Percentiles rank a stretch among this genome's conserved stretches.
These are phyloP conservation scores for Venturiaceae sp. DNA, from an alignment of 2,329 filamentous ascomycete genomes.

Conservation along the genomic window DNA sequence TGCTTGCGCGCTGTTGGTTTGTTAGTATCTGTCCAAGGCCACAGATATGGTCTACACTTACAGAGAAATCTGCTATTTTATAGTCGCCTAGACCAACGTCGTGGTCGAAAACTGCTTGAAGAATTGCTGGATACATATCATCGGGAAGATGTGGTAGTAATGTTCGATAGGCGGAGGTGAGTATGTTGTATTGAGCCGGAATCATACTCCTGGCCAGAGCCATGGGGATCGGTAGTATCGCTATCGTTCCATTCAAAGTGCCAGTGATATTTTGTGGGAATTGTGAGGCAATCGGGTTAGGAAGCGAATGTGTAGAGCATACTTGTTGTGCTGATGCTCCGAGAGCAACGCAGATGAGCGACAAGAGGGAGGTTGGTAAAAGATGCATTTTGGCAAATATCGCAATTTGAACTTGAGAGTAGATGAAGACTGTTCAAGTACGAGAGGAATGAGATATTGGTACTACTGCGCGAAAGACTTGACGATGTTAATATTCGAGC, in stretches of 20 bases:
- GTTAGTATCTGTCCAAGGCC: constrained; percentile 9
- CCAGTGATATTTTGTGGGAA: constrained; percentile 42
- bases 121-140: constrained; percentile 44
- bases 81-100: constrained; percentile 36
- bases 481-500: background rate
- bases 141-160: constrained; percentile 40
- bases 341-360: background rate
- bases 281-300: constrained; percentile 39
- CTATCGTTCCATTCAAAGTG: constrained; percentile 43
- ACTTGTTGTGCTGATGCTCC: background rate
- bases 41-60: constrained; percentile 20
- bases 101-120: constrained; percentile 42
- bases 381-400: background rate
- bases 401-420: too few species aligned
- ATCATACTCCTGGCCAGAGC: constrained; percentile 36
- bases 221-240: constrained; percentile 42
- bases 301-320: constrained; percentile 21
- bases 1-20: constrained; percentile 33
- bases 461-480: too few species aligned
- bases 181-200: constrained; percentile 39
- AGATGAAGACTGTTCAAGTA: background rate
- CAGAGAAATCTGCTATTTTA: constrained; percentile 39
- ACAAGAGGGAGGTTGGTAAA: constrained; percentile 1
- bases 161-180: constrained; percentile 37
- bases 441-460: background rate